Base-by-base conservation (phyloP, 495 filamentous ascomycete genomes). In the Haplographium delicatum region DNA sequence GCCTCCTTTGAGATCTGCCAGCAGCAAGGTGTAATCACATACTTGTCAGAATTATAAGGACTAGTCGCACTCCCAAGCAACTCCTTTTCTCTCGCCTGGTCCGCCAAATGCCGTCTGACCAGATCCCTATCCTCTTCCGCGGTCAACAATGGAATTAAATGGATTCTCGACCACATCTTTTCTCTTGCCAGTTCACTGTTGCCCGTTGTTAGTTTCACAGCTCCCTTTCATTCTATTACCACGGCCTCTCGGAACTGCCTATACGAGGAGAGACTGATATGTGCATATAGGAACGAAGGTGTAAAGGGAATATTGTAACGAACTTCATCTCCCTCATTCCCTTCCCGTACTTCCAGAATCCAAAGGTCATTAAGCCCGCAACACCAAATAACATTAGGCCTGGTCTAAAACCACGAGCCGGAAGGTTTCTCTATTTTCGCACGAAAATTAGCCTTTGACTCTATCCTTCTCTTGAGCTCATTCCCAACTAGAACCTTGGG, bases 121-220 rank as follows among this genome's bases (percentile, higher is more conserved):
- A 88, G 82, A 72, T 98, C 93, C 40, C 93, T 85, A 73, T 98
- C 93, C 62, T 91, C 87, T 65, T 98, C 93, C 47, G 93, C 93
- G 63, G 96, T 91, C 44, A 98, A 82, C 55, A 93, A 68, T 25
- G 93, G 93, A 63, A 89, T 89, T 41, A 98, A 73, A 66, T 98
- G 80, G 59, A 97, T 91, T 58, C 93, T 85, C 37, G 84, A 76
- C 93, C 93, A 98, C 79, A 96, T 90, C 75, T 98, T 98, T 63
- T 98, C 93, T 38, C 93, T 88, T 45, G 83, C 86, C 53, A 94
- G 85, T 65, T 98, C 93, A 63, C 91, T 96, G 23, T 24, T 15
- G 19, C 4, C 23, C 44, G 41, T 39, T 16, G n/a, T 22, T 19
- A 20, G 15, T 52, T 37, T n/a, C n/a, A n/a, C n/a, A 48, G 49